Evolutionary conservation across 73 alveolate species (phyloP).

Genomic region (Uronychia setigera): DNA sequence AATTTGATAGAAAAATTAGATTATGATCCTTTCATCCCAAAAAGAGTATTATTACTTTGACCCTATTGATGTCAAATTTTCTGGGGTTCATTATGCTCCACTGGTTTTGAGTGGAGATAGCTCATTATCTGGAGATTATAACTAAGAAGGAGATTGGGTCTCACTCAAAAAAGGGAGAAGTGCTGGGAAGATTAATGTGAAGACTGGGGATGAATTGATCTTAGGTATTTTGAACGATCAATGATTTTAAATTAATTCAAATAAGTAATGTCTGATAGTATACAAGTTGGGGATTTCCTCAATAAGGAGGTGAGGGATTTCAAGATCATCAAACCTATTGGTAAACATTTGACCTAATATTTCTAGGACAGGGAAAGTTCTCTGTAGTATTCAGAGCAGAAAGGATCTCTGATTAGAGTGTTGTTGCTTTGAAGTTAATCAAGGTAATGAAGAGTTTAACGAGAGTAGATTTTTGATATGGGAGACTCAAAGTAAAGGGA

Average conservation of each 20-base stretch:
- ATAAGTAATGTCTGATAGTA: slow-evolving; percentile 1
- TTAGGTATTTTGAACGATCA: neutral
- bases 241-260: neutral
- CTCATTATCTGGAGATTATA: neutral
- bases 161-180: neutral
- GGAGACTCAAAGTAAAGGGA: slow-evolving; percentile 93
- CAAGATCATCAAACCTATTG: slow-evolving; percentile 58
- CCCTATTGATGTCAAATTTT: neutral
- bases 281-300: slow-evolving; percentile 38
- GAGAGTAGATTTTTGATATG: slow-evolving; percentile 91
- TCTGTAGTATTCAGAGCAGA: slow-evolving; percentile 96
- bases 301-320: slow-evolving; percentile 59
- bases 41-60: neutral
- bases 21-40: neutral
- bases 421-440: slow-evolving; percentile 92
- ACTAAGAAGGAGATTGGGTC: neutral
- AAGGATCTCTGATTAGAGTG: slow-evolving; percentile 61
- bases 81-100: neutral
- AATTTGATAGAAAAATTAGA: neutral
- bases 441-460: slow-evolving; percentile 55
- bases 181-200: neutral
- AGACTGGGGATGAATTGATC: neutral
- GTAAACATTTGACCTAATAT: slow-evolving; percentile 56
- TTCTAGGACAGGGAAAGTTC: slow-evolving; percentile 96
- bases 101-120: neutral